phyloP scores from a whole-genome alignment of 129 eudicot species.

The Dittrichia graveolens region DNA sequence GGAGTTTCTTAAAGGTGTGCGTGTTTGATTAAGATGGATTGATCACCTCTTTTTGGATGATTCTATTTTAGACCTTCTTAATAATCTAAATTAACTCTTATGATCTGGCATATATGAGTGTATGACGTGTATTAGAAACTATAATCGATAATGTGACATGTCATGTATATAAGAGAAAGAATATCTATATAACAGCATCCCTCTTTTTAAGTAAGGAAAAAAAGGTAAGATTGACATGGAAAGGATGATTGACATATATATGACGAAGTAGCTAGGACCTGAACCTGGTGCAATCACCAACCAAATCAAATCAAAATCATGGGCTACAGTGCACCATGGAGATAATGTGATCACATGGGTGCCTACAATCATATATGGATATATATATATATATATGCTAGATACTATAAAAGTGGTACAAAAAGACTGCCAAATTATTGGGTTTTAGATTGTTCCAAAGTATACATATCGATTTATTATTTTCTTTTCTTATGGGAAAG shows the following conservation, averaged over 20 bases:
- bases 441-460: background rate
- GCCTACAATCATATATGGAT: conserved; percentile 7
- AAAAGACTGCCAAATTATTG: background rate
- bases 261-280: background rate
- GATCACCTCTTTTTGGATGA: too few relatives aligned
- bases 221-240: background rate
- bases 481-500: background rate
- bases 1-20: too few relatives aligned
- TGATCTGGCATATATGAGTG: too few relatives aligned
- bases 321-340: background rate
- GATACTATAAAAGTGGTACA: background rate
- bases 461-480: background rate
- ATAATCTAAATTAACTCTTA: too few relatives aligned
- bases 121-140: too few relatives aligned
- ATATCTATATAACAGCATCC: too few relatives aligned
- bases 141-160: too few relatives aligned
- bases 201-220: background rate
- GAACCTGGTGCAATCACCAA: background rate
- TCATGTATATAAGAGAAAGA: too few relatives aligned
- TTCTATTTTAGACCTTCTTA: too few relatives aligned
- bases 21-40: too few relatives aligned
- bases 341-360: conserved; percentile 19
- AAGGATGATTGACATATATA: background rate
- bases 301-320: background rate
- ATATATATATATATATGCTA: too few relatives aligned